These are phyloP conservation scores for Leptodermis oblonga DNA, from an alignment of 257 asterid genomes.

Conservation along the genomic window DNA sequence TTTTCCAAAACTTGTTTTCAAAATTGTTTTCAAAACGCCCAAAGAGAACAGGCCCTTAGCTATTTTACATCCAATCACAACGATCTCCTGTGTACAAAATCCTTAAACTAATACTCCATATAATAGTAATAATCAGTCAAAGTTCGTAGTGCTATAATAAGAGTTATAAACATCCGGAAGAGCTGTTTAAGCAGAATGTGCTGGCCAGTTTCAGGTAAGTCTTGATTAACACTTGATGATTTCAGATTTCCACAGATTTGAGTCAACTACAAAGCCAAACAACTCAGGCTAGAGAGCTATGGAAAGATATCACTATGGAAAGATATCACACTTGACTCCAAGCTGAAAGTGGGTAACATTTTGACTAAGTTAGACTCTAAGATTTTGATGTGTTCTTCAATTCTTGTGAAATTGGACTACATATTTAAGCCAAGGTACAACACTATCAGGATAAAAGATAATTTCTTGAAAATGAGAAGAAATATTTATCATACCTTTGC, in stretches of 20 bases:
- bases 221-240: not conserved
- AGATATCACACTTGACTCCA: not conserved
- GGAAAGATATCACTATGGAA: not conserved
- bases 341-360: not conserved
- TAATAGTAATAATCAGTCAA: no score
- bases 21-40: no score
- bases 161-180: not conserved
- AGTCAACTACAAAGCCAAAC: not conserved
- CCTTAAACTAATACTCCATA: not conserved
- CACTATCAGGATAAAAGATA: not conserved
- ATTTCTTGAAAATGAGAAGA: conserved; percentile 12
- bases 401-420: not conserved
- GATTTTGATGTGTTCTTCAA: not conserved
- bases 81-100: not conserved
- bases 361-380: not conserved
- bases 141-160: not conserved
- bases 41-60: no score
- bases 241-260: not conserved
- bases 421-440: conserved; percentile 2
- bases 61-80: conserved; percentile 11
- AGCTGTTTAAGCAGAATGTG: not conserved
- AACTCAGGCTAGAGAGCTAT: not conserved
- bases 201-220: not conserved
- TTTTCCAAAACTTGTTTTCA: no score
- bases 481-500: conserved; percentile 72